phyloP scores from a whole-genome alignment of 306 rosid species.

The Acacia acuminata region DNA sequence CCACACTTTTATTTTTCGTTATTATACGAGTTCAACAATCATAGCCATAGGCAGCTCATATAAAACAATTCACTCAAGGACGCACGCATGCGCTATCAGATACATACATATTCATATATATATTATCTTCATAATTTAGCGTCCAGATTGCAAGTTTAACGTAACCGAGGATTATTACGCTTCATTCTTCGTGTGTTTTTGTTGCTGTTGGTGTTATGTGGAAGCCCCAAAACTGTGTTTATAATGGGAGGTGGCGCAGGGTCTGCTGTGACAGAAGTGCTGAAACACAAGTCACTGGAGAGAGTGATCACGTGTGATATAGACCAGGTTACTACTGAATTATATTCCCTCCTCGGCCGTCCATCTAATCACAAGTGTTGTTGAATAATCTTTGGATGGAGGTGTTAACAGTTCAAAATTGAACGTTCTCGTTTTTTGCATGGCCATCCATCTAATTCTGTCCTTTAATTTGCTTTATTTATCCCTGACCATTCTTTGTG shows the following conservation, averaged over 20 bases:
- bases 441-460: constrained; percentile 45
- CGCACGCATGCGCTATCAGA: not conserved
- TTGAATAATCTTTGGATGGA: not conserved
- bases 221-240: constrained; percentile 74
- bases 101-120: no score
- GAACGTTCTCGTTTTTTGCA: constrained; percentile 24
- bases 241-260: constrained; percentile 99
- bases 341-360: no score
- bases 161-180: no score
- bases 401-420: not conserved
- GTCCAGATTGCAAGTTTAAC: no score
- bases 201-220: not conserved
- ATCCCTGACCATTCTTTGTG: not conserved
- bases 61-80: not conserved
- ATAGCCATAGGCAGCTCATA: no score
- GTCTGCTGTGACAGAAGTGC: constrained; percentile 92
- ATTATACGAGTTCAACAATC: no score
- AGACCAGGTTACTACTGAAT: constrained; percentile 58
- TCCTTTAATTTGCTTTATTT: not conserved
- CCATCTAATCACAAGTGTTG: not conserved
- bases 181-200: not conserved
- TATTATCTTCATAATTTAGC: no score
- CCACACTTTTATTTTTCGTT: no score
- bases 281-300: constrained; percentile 75
- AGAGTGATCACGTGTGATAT: constrained; percentile 89